Evolutionary conservation across 352 stramenopile species (phyloP).

Genomic region (Phytophthora fragariaefolia): DNA sequence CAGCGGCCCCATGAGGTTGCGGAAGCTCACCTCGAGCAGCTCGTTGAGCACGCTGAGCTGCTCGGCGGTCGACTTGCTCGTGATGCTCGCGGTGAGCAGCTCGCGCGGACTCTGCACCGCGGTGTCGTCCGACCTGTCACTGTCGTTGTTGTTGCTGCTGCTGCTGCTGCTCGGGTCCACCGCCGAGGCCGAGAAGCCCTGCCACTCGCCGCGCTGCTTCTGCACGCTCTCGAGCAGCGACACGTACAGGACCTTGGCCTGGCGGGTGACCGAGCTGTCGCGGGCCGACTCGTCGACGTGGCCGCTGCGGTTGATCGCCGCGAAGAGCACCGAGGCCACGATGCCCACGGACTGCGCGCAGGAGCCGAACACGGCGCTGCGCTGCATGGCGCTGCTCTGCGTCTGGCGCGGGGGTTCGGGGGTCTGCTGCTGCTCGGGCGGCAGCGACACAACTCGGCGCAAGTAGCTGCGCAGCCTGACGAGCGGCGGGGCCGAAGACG

Average conservation of each 20-base stretch:
- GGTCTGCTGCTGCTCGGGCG: constrained; percentile 19
- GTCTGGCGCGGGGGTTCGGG: constrained; percentile 2
- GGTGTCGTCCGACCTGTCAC: constrained; percentile 24
- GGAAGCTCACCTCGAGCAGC: constrained; percentile 72
- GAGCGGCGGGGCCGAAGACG: constrained; percentile 25
- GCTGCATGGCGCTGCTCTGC: constrained; percentile 27
- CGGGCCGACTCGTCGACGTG: constrained; percentile 35
- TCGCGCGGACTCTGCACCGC: constrained; percentile 25
- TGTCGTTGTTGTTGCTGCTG: constrained; percentile 36
- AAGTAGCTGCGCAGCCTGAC: constrained; percentile 43
- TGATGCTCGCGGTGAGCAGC: constrained; percentile 24
- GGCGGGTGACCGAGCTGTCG: constrained; percentile 48
- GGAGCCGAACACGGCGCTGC: constrained; percentile 56
- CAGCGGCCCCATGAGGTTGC: constrained; percentile 64
- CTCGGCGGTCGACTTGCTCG: constrained; percentile 23
- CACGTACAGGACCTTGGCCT: constrained; percentile 76
- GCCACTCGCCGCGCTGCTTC: constrained; percentile 72
- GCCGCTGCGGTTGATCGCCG: constrained; percentile 46
- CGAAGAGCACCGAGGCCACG: constrained; percentile 56
- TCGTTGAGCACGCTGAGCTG: constrained; percentile 57
- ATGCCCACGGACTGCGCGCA: constrained; percentile 61
- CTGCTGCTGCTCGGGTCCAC: constrained; percentile 19
- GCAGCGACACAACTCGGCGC: constrained; percentile 31
- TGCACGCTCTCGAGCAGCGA: constrained; percentile 67
- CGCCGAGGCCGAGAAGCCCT: constrained; percentile 49